Conservation (phyloP, 2,329 filamentous ascomycete species). For the Aspergillus puulaauensis region DNA sequence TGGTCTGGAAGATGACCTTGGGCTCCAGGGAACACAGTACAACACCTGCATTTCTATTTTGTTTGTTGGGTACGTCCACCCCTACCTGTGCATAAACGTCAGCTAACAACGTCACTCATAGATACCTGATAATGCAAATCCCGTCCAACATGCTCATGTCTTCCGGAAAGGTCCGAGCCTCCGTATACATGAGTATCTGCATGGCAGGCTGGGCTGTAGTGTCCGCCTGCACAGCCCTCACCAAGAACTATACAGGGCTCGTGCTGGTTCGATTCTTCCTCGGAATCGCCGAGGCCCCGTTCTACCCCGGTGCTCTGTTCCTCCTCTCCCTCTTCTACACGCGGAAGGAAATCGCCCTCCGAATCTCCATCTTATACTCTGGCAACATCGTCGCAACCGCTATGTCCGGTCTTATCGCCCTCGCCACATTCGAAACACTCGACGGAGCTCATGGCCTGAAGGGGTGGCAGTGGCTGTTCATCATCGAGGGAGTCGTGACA, state of each 20-base stretch:
- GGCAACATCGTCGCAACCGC: constrained; percentile 60
- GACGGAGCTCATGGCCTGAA: neutral
- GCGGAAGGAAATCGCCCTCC: too few relatives aligned
- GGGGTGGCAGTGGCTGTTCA: neutral
- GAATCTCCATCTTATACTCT: too few relatives aligned
- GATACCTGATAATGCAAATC: constrained; percentile 15
- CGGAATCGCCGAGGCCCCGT: too few relatives aligned
- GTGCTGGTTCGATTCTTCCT: too few relatives aligned
- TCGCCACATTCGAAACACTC: constrained; percentile 16
- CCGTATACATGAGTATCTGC: constrained; percentile 42
- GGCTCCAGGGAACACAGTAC: constrained; percentile 26
- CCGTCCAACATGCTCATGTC: constrained; percentile 30
- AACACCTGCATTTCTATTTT: constrained; percentile 9
- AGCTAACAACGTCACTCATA: constrained; percentile 10
- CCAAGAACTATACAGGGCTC: too few relatives aligned
- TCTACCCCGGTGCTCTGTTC: too few relatives aligned
- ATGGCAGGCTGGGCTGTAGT: constrained; percentile 31
- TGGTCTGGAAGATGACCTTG: constrained; percentile 23
- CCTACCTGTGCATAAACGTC: too few relatives aligned
- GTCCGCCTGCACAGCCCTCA: constrained; percentile 22
- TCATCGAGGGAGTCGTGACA: too few relatives aligned
- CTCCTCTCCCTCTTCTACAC: too few relatives aligned
- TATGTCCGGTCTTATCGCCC: constrained; percentile 54
- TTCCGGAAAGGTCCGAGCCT: constrained; percentile 30
- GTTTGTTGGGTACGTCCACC: too few relatives aligned